Percentiles rank a stretch among this genome's conserved stretches.
Evolutionary conservation across 352 stramenopile species (phyloP).

Genomic region (Globisporangium canariense): DNA sequence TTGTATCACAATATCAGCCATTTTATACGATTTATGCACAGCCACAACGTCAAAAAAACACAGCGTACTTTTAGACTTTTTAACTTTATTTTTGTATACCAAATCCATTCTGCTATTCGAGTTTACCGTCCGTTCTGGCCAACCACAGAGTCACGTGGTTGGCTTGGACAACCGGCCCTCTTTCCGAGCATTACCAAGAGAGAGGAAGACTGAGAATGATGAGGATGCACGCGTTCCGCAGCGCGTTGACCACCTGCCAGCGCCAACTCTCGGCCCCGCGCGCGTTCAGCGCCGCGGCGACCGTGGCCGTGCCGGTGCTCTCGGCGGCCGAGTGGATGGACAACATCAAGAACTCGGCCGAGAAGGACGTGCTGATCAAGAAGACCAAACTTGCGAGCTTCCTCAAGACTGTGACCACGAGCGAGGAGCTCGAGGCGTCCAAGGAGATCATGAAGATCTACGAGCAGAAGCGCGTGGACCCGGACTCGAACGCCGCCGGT

Average conservation of each 20-base stretch:
- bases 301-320: slow-evolving; percentile 30
- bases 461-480: slow-evolving; percentile 81
- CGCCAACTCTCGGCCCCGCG: slow-evolving; percentile 44
- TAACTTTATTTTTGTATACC: neutral
- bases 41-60: neutral
- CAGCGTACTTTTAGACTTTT: neutral
- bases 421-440: slow-evolving; percentile 69
- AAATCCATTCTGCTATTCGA: neutral
- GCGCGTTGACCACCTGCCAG: slow-evolving; percentile 45
- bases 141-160: slow-evolving; percentile 3
- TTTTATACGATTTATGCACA: neutral
- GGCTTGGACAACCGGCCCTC: neutral
- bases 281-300: slow-evolving; percentile 31
- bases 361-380: slow-evolving; percentile 80
- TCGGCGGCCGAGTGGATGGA: slow-evolving; percentile 79
- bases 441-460: slow-evolving; percentile 90
- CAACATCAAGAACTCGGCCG: slow-evolving; percentile 68
- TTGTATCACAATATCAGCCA: neutral
- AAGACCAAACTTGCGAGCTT: slow-evolving; percentile 81
- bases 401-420: slow-evolving; percentile 80
- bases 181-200: neutral
- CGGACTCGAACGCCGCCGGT: slow-evolving; percentile 67
- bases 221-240: slow-evolving; percentile 69
- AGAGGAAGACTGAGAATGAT: slow-evolving; percentile 19
- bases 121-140: neutral